Percentiles rank a stretch among this genome's conserved stretches.
These are phyloP conservation scores for Venturiaceae sp. DNA, from an alignment of 2,329 filamentous ascomycete species.

Conservation along the genomic window DNA sequence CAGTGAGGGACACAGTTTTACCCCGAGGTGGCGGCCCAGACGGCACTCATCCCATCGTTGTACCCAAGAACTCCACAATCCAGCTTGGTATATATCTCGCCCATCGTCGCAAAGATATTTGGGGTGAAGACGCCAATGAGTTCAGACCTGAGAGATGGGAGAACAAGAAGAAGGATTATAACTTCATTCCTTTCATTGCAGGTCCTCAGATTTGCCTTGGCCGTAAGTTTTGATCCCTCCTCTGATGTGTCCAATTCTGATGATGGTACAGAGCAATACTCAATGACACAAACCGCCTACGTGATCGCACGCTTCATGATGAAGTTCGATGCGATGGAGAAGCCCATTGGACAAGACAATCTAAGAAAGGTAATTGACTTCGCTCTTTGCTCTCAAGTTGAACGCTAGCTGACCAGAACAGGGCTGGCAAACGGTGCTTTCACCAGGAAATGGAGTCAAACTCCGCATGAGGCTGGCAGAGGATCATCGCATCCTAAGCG, in stretches of 20 bases:
- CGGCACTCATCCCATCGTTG: background rate
- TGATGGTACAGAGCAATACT: conserved; percentile 3
- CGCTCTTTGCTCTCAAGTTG: too few relatives aligned
- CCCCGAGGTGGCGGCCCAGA: conserved; percentile 7
- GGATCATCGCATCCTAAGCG: too few relatives aligned
- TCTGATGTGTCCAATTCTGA: too few relatives aligned
- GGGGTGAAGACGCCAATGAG: conserved; percentile 34
- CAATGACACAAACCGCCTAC: background rate
- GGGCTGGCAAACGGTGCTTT: too few relatives aligned
- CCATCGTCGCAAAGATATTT: conserved; percentile 55
- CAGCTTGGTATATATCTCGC: conserved; percentile 60
- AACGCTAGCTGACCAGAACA: too few relatives aligned
- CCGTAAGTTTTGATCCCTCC: background rate
- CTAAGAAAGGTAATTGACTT: background rate
- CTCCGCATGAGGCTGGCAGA: too few relatives aligned
- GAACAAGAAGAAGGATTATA: background rate
- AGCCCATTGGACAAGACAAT: background rate
- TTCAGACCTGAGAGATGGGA: conserved; percentile 29
- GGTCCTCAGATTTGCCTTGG: conserved; percentile 1
- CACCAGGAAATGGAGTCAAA: too few relatives aligned
- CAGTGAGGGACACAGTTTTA: background rate
- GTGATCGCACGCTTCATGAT: background rate
- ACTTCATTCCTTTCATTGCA: conserved; percentile 3
- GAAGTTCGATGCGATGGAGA: background rate
- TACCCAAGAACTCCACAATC: conserved; percentile 51